A percentile compares a stretch with the other conserved stretches of the same genome.
Evolutionary conservation across 2,329 filamentous ascomycete genomes (phyloP).

Genomic region (Fusarium cicatricum): DNA sequence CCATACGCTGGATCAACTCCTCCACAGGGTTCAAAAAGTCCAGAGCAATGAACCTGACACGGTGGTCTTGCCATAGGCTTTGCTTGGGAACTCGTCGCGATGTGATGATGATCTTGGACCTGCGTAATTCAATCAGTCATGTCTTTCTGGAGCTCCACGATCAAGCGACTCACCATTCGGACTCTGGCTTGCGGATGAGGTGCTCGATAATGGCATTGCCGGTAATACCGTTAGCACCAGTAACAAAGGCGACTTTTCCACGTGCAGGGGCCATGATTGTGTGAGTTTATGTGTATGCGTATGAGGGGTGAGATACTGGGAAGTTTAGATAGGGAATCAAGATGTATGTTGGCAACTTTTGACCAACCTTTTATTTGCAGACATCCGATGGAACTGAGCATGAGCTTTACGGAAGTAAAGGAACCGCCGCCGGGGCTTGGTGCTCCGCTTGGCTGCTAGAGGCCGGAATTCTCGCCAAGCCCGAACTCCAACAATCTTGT

Average conservation of each 20-base stretch:
- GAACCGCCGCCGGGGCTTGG: too few relatives aligned
- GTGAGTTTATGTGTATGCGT: too few relatives aligned
- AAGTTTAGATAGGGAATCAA: too few relatives aligned
- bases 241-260: constrained; percentile 30
- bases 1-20: constrained; percentile 24
- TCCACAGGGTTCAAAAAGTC: constrained; percentile 30
- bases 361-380: too few relatives aligned
- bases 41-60: constrained; percentile 23
- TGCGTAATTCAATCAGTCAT: neutral
- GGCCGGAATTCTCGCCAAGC: too few relatives aligned
- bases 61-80: constrained; percentile 26
- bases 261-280: constrained; percentile 3
- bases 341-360: too few relatives aligned
- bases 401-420: too few relatives aligned
- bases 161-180: constrained; percentile 18
- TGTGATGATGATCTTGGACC: constrained; percentile 35
- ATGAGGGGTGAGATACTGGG: too few relatives aligned
- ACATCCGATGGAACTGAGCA: too few relatives aligned
- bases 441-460: too few relatives aligned
- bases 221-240: constrained; percentile 31
- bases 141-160: neutral
- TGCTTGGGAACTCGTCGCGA: constrained; percentile 19
- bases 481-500: too few relatives aligned
- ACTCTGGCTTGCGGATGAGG: constrained; percentile 23
- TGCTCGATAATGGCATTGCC: constrained; percentile 31